Evolutionary conservation across 2,329 filamentous ascomycete species (phyloP), one percentile per base, ranked within the genome.

Genomic region (Neoarthrinium moseri): DNA sequence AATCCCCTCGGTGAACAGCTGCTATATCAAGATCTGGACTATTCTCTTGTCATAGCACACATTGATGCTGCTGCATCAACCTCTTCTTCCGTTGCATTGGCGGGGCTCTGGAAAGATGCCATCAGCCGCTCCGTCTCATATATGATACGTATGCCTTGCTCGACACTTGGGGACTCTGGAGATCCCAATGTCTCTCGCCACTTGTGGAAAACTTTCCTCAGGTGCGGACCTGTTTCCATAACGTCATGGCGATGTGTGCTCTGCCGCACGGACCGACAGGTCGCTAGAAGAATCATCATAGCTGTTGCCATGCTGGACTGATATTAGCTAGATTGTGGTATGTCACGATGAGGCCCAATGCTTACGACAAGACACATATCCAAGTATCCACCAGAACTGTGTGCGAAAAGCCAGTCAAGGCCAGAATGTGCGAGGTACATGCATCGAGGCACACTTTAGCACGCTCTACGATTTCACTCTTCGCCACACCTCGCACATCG

Each of bases 281-380:
- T 72, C 0, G 73, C 73, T 0, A 77, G 62, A 1, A 74, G 59
- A 1, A 77, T 67, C 3, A 76, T 65, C 72, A 76, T 77, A 3
- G 71, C 71, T 0, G 69, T 69, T 0, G 72, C 71, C 72, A 76
- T 76, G 0, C 73, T 74, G 21, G 5, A 8, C 3, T 6, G 8
- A 35, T 26, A 38, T 11, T 2, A 17, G 17, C 7, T 3, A 20
- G 24, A 27, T 6, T 6, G n/a, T 15, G 18, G 5, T 7, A 10
- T 4, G 39, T 5, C 26, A 41, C 11, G 5, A 10, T 4, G 20
- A 8, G 4, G 3, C 11, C 4, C 3, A 1, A 65, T n/a, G n/a
- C 71, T 56, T 59, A 77, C 74, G 73, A 77, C 0, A 79, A 52
- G 0, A 74, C 74, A 36, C 75, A 79, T 18, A 78, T 78, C 75